Conservation (phyloP, 805 yeast species). For the Candida ulmi region DNA sequence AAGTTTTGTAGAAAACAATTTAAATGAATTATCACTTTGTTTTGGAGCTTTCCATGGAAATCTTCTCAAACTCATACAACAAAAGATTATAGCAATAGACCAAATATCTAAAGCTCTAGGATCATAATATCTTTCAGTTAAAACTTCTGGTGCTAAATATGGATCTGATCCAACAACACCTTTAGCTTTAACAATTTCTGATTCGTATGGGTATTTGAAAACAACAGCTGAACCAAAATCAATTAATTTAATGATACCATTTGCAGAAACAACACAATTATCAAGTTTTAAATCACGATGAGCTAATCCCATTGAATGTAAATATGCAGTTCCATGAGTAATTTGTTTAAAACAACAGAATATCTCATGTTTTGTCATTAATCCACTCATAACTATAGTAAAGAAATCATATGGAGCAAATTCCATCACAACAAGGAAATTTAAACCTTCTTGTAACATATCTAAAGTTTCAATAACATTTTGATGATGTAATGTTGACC, state of each 20-base stretch:
- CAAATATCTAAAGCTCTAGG: constrained; percentile 88
- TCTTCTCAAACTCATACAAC: constrained; percentile 81
- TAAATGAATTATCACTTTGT: constrained; percentile 64
- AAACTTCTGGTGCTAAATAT: constrained; percentile 88
- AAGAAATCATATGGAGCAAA: constrained; percentile 90
- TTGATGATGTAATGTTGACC: constrained; percentile 70
- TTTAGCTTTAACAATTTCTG: constrained; percentile 55
- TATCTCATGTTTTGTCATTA: constrained; percentile 65
- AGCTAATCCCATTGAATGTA: constrained; percentile 81
- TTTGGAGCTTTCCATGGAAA: constrained; percentile 98
- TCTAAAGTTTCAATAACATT: constrained; percentile 81
- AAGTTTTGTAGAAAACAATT: constrained; percentile 49
- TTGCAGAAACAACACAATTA: constrained; percentile 75
- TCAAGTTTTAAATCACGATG: constrained; percentile 92
- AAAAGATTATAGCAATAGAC: constrained; percentile 88
- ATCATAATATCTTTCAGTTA: constrained; percentile 56
- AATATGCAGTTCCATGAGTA: constrained; percentile 62
- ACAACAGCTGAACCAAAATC: constrained; percentile 93
- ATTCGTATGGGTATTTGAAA: constrained; percentile 60
- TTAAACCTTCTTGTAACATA: constrained; percentile 60
- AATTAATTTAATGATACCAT: constrained; percentile 78
- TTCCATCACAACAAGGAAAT: constrained; percentile 81
- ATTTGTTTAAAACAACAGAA: constrained; percentile 83
- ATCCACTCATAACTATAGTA: constrained; percentile 85
- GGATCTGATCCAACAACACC: constrained; percentile 97